Conservation (phyloP, 1,284 basidiomycete species). For the Leccinum angustisporum region DNA sequence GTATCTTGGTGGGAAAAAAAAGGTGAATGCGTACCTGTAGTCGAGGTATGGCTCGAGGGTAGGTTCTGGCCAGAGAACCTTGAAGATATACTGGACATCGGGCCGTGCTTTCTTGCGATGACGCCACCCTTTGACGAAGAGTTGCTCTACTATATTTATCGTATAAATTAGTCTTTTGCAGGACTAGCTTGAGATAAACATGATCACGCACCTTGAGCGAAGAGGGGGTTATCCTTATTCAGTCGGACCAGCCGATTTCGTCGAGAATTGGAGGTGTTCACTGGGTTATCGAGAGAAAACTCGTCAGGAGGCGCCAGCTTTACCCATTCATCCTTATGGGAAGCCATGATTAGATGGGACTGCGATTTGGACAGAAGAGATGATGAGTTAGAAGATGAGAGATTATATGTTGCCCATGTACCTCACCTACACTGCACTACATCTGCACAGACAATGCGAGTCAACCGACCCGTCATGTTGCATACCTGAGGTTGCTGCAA, state of each 20-base stretch:
- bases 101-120: conserved; percentile 54
- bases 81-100: conserved; percentile 51
- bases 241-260: conserved; percentile 40
- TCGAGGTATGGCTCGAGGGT: conserved; percentile 46
- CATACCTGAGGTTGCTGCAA: conserved; percentile 9
- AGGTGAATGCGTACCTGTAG: conserved; percentile 42
- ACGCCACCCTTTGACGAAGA: conserved; percentile 56
- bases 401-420: conserved; percentile 25
- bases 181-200: conserved; percentile 1
- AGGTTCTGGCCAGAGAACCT: conserved; percentile 47
- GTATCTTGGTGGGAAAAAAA: conserved; percentile 1
- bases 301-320: conserved; percentile 39
- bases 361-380: conserved; percentile 1
- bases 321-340: conserved; percentile 30
- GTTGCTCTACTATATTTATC: conserved; percentile 42
- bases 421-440: conserved; percentile 27
- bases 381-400: conserved; percentile 2
- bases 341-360: conserved; percentile 20
- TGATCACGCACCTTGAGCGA: conserved; percentile 26
- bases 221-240: conserved; percentile 19
- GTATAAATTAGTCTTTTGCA: neutral
- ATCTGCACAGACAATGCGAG: conserved; percentile 14
- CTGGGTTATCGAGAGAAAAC: conserved; percentile 45
- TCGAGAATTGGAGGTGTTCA: conserved; percentile 36
- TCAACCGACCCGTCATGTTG: conserved; percentile 5